Percentiles rank a stretch among this genome's conserved stretches.
phyloP scores from a whole-genome alignment of 495 filamentous ascomycete species.

The Bryoglossum gracile region DNA sequence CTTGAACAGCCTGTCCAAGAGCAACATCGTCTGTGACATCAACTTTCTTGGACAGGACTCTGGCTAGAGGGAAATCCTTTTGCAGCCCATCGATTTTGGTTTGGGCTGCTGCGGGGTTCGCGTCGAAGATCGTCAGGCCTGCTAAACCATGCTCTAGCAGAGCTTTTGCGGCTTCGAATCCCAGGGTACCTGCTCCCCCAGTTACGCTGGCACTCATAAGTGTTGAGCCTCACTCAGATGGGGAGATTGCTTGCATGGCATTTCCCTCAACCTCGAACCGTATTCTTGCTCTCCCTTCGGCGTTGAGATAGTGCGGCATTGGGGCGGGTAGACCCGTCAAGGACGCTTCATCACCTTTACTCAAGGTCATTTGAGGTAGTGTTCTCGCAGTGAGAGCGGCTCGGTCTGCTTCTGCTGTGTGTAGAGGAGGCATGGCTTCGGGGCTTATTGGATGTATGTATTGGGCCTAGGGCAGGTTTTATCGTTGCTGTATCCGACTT shows the following conservation, averaged over 20 bases:
- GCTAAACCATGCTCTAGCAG: constrained; percentile 65
- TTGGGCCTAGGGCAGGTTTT: no score
- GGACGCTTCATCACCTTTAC: constrained; percentile 39
- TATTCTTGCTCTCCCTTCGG: constrained; percentile 41
- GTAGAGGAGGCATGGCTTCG: no score
- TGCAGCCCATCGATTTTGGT: constrained; percentile 36
- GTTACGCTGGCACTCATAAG: constrained; percentile 40
- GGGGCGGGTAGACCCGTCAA: constrained; percentile 38
- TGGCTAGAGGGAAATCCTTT: constrained; percentile 45
- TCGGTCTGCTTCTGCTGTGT: no score
- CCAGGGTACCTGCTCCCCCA: constrained; percentile 63
- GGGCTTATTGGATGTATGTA: no score
- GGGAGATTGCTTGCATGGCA: constrained; percentile 35
- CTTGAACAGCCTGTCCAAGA: constrained; percentile 38
- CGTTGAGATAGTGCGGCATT: constrained; percentile 35
- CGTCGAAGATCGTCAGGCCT: constrained; percentile 56
- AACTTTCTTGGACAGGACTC: constrained; percentile 40
- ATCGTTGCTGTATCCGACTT: no score
- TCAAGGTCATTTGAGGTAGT: constrained; percentile 54
- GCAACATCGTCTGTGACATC: constrained; percentile 52
- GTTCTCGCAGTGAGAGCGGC: constrained; percentile 27
- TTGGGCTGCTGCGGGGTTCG: constrained; percentile 39
- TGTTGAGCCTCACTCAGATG: neutral
- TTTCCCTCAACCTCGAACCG: constrained; percentile 58
- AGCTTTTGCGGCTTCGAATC: constrained; percentile 48